These are phyloP conservation scores for Lactarius trivialis DNA, from an alignment of 768 basidiomycete genomes.

Conservation along the genomic window DNA sequence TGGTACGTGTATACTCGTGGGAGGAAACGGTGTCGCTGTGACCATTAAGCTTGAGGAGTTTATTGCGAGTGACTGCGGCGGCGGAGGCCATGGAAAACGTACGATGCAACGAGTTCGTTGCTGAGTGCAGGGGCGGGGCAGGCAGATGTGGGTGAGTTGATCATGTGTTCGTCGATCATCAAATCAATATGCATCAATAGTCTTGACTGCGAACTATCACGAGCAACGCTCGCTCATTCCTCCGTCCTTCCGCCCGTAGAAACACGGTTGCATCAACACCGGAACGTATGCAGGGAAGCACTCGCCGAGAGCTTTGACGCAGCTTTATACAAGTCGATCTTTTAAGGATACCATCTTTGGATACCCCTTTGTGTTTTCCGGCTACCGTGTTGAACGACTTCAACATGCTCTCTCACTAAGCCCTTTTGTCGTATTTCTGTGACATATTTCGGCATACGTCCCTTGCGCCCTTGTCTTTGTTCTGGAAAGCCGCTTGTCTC, in stretches of 20 bases:
- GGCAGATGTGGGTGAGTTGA: not conserved
- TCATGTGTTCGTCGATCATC: not conserved
- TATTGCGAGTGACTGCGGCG: slow-evolving; percentile 3
- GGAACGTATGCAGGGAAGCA: not conserved
- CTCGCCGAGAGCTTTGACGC: not conserved
- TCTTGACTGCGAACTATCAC: not conserved
- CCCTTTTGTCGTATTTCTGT: not conserved
- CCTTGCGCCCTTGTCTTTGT: slow-evolving; percentile 15
- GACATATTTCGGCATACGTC: not conserved
- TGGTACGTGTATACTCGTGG: not conserved
- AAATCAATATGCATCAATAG: not conserved
- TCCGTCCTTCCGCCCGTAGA: not conserved
- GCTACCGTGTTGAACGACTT: not conserved
- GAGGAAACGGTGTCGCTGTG: not conserved
- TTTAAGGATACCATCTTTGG: slow-evolving; percentile 16
- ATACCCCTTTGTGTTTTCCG: slow-evolving; percentile 5
- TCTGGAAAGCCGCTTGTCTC: slow-evolving; percentile 17
- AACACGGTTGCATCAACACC: not conserved
- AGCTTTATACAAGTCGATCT: not conserved
- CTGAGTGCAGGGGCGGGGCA: not conserved
- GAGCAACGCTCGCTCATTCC: not conserved
- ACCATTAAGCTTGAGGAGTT: not conserved
- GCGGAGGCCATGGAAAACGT: slow-evolving; percentile 7
- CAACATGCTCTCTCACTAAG: not conserved
- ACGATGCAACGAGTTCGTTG: not conserved